Evolutionary conservation across 805 yeast genomes (phyloP), one percentile per base, ranked within the genome.

Genomic region (baker's yeast (Saccharomyces cerevisiae)): DNA sequence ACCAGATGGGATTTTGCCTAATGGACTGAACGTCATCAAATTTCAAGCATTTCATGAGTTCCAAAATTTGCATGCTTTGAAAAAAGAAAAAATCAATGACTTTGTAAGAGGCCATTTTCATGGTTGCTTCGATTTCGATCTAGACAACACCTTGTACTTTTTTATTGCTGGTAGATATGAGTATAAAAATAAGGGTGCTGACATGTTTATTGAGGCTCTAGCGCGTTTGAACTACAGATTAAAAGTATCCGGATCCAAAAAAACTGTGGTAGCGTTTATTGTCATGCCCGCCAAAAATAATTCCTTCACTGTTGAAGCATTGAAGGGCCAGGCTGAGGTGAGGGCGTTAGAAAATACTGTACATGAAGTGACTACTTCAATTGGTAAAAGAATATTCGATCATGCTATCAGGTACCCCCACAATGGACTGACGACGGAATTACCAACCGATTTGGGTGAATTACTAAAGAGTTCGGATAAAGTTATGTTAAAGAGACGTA

Each of bases 91-190:
- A 70, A 91, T 92, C 69, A 85, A 90, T 69, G 97, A 94, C 66
- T 92, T 92, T 68, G 85, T 94, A 58, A 83, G 96, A 63, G 99
- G 99, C 59, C 99, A 92, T 70, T 92, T 92, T 75, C 94, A 94
- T 71, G 99, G 99, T 52, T 90, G 90, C 70, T 85, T 89, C 68
- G 96, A 94, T 73, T 94, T 94, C 70, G 96, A 89, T 66, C 79
- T 94, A 60, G 96, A 92, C 57, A 89, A 94, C 67, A 94, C 99
- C 6, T 76, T 92, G 57, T 92, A 94, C 72, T 89, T 92, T 72
- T 92, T 92, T 77, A 94, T 89, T 70, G 96, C 98, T 21, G 99
- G 99, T 53, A 82, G 99, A 69, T 92, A 92, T 72, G 99, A 92
- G 76, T 94, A 84, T 72, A 82, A 97, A 68, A 92, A 92, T 71